These are phyloP conservation scores for Neostapfia colusana DNA, from an alignment of 176 grass and related monocot species.

Conservation along the genomic window DNA sequence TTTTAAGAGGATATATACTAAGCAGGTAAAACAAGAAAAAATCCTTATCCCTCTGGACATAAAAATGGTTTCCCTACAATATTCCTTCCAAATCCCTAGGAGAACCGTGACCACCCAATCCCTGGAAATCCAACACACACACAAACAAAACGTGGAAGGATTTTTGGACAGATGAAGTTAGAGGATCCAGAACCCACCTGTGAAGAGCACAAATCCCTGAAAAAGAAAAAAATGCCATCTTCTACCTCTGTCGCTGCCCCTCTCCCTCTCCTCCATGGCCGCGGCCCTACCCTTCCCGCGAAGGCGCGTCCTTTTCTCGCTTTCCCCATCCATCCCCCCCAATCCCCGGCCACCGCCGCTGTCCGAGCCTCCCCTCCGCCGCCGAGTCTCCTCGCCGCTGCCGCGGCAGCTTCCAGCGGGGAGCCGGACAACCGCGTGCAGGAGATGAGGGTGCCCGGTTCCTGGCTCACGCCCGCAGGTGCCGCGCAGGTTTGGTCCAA, in stretches of 20 bases:
- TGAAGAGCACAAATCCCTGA: not conserved
- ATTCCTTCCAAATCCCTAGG: not conserved
- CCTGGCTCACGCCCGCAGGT: conserved; percentile 57
- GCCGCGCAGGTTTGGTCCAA: conserved; percentile 51
- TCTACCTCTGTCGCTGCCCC: conserved; percentile 8
- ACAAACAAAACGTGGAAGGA: not conserved
- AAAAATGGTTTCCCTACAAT: not conserved
- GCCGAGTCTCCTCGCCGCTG: conserved; percentile 4
- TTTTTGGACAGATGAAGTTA: not conserved
- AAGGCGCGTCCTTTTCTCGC: conserved; percentile 17
- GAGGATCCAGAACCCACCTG: not conserved
- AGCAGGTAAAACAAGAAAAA: too few relatives aligned
- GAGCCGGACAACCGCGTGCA: conserved; percentile 47
- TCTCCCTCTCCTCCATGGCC: conserved; percentile 17
- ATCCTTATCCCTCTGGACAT: not conserved
- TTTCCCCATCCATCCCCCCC: not conserved
- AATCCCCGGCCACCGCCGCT: not conserved
- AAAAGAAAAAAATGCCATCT: conserved; percentile 26
- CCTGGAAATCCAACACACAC: not conserved
- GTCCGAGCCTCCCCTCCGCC: not conserved
- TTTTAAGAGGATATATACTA: too few relatives aligned
- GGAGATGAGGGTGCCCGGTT: conserved; percentile 69
- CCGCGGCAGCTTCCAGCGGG: not conserved
- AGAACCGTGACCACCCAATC: not conserved
- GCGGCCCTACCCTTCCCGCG: not conserved